phyloP scores from a whole-genome alignment of 495 filamentous ascomycete species.

The Sordaria brevicollis region DNA sequence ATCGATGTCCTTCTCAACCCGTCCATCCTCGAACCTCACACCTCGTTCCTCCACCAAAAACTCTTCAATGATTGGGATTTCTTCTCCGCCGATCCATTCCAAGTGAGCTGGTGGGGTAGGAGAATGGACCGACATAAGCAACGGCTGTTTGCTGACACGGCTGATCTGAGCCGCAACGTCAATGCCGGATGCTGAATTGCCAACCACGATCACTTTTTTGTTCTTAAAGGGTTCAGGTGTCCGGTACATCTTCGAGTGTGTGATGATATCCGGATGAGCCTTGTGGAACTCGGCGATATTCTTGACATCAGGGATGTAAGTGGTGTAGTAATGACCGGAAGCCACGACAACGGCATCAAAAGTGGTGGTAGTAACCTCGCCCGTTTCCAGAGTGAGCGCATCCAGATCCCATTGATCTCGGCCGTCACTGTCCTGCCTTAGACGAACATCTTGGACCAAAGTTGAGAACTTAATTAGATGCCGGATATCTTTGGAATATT shows the following conservation, averaged over 20 bases:
- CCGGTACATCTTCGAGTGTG: constrained; percentile 76
- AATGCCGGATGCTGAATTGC: constrained; percentile 66
- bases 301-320: constrained; percentile 52
- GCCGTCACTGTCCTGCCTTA: constrained; percentile 13
- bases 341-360: constrained; percentile 84
- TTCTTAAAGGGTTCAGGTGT: constrained; percentile 43
- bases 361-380: constrained; percentile 27
- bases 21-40: constrained; percentile 29
- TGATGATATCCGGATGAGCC: constrained; percentile 52
- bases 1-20: constrained; percentile 50
- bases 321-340: constrained; percentile 68
- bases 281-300: constrained; percentile 38
- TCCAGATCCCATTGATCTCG: constrained; percentile 41
- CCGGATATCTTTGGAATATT: constrained; percentile 58
- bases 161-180: constrained; percentile 74
- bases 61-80: constrained; percentile 30
- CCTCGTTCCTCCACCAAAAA: constrained; percentile 27
- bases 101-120: constrained; percentile 20
- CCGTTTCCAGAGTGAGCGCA: constrained; percentile 33
- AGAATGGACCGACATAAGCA: constrained; percentile 34
- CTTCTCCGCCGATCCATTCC: constrained; percentile 20
- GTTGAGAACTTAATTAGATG: constrained; percentile 34
- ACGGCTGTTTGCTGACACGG: constrained; percentile 25
- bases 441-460: constrained; percentile 25
- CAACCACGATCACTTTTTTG: constrained; percentile 57